Base-by-base conservation (phyloP, 2,329 filamentous ascomycete genomes). In the Aspergillus sp. region DNA sequence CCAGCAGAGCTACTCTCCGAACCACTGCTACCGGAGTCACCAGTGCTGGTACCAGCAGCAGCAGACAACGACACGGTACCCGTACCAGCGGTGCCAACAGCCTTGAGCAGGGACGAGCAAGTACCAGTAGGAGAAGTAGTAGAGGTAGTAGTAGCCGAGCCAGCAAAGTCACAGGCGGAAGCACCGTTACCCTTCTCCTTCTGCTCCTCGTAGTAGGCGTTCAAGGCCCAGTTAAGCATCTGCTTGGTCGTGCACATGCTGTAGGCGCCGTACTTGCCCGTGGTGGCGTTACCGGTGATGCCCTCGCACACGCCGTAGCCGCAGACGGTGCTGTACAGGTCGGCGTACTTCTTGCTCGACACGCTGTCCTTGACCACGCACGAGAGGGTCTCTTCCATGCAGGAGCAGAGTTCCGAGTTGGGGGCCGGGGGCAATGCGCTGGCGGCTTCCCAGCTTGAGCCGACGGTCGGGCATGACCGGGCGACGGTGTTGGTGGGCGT, bases 361-460 rank as follows among this genome's bases (percentile, higher is more conserved):
- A 92, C 79, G 68, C 78, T 77, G 38, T 81, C 75, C 36, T 84
- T 80, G 61, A 91, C 86, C 30, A 84, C 83, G 79, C 94, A 98
- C 58, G 80, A 79, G 57, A 96, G 80, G 51, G 85, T 87, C 62
- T 85, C 81, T 74, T 85, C 84, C 90, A 96, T 96, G 85, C 95
- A 98, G 58, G 82, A 77, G 83, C 95, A 98, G 55, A 96, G 87
- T 51, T 86, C 72, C 59, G 85, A 72, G 79, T 97, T 91, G 63
- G 92, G 92, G 6, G 85, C 86, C 10, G 93, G 93, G 19, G 94
- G 94, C 19, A 98, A 89, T 59, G 80, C 82, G 45, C 83, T 82
- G 6, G 66, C 58, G 52, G 91, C 89, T 66, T 83, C 80, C 93
- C 94, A 98, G 70, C 78, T 81, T 43, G 76, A 68, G 68, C 78